Base-by-base conservation (phyloP, 116 monocot genomes). In the Trichopus zeylanicus region DNA sequence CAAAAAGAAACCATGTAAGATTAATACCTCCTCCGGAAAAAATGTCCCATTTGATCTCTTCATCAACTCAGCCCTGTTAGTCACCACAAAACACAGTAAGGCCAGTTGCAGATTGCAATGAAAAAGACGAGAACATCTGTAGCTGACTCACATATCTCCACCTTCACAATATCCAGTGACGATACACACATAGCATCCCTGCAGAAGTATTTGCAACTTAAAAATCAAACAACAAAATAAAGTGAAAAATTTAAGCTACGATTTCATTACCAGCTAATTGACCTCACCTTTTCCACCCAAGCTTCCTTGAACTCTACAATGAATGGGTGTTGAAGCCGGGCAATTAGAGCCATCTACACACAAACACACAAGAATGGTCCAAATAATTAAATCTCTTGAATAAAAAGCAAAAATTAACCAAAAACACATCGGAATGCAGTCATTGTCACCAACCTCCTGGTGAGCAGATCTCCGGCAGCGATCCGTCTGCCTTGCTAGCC, bases 221-320 rank as follows among this genome's bases (percentile, higher is more conserved):
- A 55, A 55, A 23, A 12, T 54, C 12, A 49, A 49, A 22, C 19
- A 5, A 20, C 23, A 49, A 20, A 22, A 22, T 24, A 4, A 49
- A n/a, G n/a, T n/a, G n/a, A 22, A 9, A 42, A 42, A 12, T 13
- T 13, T 15, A n/a, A 0, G 12, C 3, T 16, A 42, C n/a, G 12
- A 9, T 16, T 13, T 15, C n/a, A 42, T 12, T 42, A 24, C 23
- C 19, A 22, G 19, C 21, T 49, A 49, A n/a, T 42, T 12, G 9
- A n/a, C 4, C 61, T 34, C 53, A 98, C 98, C 98, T 98, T 98
- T 67, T 98, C 98, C 38, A 98, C 98, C 91, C 98, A 98, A 57
- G 98, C 91, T 75, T 98, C 98, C 75, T 98, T 98, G 73, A 82
- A 98, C 68, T 98, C 98, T 0, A 98, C 98, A 37, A 98, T 85